Evolutionary conservation across 2,329 filamentous ascomycete species (phyloP).

Genomic region (Mariannaea elegans): DNA sequence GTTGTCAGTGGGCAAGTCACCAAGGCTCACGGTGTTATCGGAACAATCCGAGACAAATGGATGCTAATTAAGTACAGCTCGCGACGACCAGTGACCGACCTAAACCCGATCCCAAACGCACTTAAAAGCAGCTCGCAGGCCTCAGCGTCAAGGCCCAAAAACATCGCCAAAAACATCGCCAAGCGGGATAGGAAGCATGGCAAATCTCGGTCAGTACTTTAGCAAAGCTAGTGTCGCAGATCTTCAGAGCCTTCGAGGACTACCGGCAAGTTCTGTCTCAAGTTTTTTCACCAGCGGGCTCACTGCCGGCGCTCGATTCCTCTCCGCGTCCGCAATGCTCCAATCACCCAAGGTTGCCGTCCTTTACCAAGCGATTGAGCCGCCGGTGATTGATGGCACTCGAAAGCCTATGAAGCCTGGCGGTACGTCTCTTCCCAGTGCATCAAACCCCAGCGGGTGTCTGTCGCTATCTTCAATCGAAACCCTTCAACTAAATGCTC

Average conservation of each 20-base stretch:
- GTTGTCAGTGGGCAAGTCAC: too few species aligned
- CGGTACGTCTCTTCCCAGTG: slow-evolving; percentile 11
- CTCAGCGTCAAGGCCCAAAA: too few species aligned
- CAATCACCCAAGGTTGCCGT: slow-evolving; percentile 49
- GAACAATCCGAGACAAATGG: too few species aligned
- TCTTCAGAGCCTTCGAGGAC: neutral
- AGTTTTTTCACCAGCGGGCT: neutral
- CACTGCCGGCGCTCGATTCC: neutral
- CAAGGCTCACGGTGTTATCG: too few species aligned
- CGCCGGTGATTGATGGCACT: slow-evolving; percentile 56
- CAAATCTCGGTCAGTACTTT: neutral
- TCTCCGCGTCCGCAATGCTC: neutral
- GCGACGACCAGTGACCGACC: too few species aligned
- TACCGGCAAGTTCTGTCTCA: neutral
- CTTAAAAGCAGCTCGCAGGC: neutral
- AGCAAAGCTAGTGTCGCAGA: neutral
- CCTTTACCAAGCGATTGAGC: slow-evolving; percentile 56
- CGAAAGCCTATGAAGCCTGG: slow-evolving; percentile 60
- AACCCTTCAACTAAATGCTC: too few species aligned
- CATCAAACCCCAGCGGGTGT: too few species aligned
- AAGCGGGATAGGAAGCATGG: slow-evolving; percentile 1
- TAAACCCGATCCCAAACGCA: too few species aligned
- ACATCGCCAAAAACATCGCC: too few species aligned
- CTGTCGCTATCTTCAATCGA: too few species aligned
- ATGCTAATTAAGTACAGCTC: too few species aligned